Evolutionary conservation across 2,329 filamentous ascomycete genomes (phyloP).

Genomic region (Zymoseptoria crescenta): DNA sequence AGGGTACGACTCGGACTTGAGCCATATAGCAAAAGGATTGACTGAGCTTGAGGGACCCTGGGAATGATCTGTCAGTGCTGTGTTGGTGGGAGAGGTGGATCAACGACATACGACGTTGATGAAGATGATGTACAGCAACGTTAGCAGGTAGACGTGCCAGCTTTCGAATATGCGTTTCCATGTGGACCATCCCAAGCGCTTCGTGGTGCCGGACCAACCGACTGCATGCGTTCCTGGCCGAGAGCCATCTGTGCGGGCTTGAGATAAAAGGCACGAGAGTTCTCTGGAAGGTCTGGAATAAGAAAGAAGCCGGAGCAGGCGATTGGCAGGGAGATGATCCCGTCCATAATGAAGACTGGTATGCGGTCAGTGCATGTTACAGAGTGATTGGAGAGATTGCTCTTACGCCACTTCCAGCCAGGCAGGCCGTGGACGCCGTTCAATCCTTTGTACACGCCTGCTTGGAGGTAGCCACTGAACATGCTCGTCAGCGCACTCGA

Average conservation of each 20-base stretch:
- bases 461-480: constrained; percentile 50
- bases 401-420: constrained; percentile 45
- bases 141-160: constrained; percentile 58
- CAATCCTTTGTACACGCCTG: constrained; percentile 42
- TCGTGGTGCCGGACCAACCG: constrained; percentile 12
- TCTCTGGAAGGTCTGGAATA: constrained; percentile 46
- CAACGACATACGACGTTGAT: constrained; percentile 48
- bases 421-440: constrained; percentile 32
- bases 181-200: constrained; percentile 35
- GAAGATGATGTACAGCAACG: constrained; percentile 54
- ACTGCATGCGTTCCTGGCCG: constrained; percentile 43
- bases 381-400: neutral
- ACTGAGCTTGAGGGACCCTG: constrained; percentile 17
- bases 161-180: constrained; percentile 48
- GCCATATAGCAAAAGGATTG: constrained; percentile 19
- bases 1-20: constrained; percentile 37
- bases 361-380: neutral
- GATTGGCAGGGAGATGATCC: constrained; percentile 47
- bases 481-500: constrained; percentile 39
- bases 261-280: constrained; percentile 43
- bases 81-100: constrained; percentile 14
- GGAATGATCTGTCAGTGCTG: neutral
- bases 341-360: constrained; percentile 33
- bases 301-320: constrained; percentile 44
- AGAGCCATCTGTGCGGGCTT: constrained; percentile 36